Base-by-base conservation (phyloP, 805 yeast genomes). In the Saccharomycopsis microspora region DNA sequence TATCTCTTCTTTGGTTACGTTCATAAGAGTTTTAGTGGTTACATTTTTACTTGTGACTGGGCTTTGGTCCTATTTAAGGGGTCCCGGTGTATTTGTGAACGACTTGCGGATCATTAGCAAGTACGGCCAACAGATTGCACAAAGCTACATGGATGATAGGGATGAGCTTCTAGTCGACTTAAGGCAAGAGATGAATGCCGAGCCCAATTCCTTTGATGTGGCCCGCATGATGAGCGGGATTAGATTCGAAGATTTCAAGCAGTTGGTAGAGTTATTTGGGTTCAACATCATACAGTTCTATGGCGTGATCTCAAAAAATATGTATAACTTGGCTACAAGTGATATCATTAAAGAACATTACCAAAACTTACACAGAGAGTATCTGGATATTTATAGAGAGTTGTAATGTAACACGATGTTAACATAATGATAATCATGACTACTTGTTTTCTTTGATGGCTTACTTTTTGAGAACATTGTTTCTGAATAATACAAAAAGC, bases 211-310 rank as follows among this genome's bases (percentile, higher is more conserved):
- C 8, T 9, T 32, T n/a, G 42, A 38, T 10, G 42, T 41, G 37
- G 28, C n/a, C 32, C 44, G 32, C 34, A 10, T 43, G 31, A 11
- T 44, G 5, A 30, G 29, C 27, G 11, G 27, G n/a, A 32, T 48
- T 10, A 27, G 43, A 34, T 9, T 41, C 4, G 30, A 45, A 19
- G 44, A 48, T 32, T 30, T 44, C n/a, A 35, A 44, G 5, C 45
- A 39, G 32, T 44, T 48, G 34, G 48, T 48, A 10, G 34, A 40
- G 29, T 39, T 48, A 30, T 48, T 48, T 45, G 52, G 52, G 5
- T n/a, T 45, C 29, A 48, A 48, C 32, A 37, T 48, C 30, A 29
- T 40, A 4, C 42, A 48, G 32, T 32, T 45, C n/a, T 48, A 48
- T 36, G 9, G 47, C 7, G 29, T 48, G 29, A 41, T 39, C 5